Evolutionary conservation across 306 rosid genomes (phyloP).

Genomic region (Myrica gale): DNA sequence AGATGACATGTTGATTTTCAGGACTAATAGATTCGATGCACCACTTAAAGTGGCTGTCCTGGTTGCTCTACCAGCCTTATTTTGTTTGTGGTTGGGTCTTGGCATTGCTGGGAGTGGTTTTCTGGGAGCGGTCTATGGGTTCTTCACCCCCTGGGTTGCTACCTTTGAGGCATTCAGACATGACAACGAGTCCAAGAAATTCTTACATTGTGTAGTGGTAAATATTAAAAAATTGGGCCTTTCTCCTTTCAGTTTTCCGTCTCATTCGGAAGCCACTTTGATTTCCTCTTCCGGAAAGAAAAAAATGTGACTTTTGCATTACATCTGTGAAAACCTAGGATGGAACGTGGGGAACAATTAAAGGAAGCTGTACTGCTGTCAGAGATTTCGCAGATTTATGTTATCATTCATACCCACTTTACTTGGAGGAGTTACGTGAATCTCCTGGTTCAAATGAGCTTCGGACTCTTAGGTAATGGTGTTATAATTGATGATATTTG

Average conservation of each 20-base stretch:
- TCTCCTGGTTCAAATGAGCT: constrained; percentile 50
- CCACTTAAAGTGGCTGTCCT: constrained; percentile 67
- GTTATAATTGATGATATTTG: neutral
- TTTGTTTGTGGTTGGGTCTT: constrained; percentile 79
- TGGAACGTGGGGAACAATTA: constrained; percentile 81
- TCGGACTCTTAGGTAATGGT: constrained; percentile 54
- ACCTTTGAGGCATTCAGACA: constrained; percentile 84
- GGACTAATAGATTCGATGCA: constrained; percentile 58
- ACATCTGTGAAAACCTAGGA: constrained; percentile 41
- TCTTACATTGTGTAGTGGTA: constrained; percentile 62
- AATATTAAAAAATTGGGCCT: constrained; percentile 11
- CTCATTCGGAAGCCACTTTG: constrained; percentile 18
- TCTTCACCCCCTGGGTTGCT: constrained; percentile 82
- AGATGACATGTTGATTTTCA: constrained; percentile 37
- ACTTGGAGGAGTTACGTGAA: constrained; percentile 72
- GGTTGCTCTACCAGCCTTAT: constrained; percentile 66
- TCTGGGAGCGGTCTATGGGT: constrained; percentile 77
- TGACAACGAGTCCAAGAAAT: constrained; percentile 54
- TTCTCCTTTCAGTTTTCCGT: constrained; percentile 5
- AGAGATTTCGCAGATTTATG: constrained; percentile 84
- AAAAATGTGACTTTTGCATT: neutral
- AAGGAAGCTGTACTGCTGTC: constrained; percentile 82
- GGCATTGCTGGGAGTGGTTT: constrained; percentile 74
- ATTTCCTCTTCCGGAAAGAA: neutral
- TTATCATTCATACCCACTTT: constrained; percentile 65